These are phyloP conservation scores for Pestalotiopsis sp. DNA, from an alignment of 2,329 filamentous ascomycete genomes.

Conservation along the genomic window DNA sequence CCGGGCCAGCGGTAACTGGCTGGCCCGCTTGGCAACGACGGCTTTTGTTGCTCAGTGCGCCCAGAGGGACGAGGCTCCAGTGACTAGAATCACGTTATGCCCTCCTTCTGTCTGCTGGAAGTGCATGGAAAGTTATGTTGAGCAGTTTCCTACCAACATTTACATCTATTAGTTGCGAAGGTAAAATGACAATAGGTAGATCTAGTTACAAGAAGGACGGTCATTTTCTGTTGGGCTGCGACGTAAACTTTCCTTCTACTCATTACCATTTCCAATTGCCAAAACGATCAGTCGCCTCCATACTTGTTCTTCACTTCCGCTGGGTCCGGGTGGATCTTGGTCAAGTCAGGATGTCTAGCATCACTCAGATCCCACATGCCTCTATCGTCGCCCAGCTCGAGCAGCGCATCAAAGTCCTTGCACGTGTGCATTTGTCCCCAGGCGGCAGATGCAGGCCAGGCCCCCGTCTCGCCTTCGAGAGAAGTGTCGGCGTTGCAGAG, in stretches of 20 bases:
- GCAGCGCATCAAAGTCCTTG: not conserved
- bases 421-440: not conserved
- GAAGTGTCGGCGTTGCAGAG: not conserved
- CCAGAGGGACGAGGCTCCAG: too few species aligned
- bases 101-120: not conserved
- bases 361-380: not conserved
- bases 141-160: too few species aligned
- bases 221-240: too few species aligned
- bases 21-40: not conserved
- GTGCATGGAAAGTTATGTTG: not conserved
- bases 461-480: not conserved
- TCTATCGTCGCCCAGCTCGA: not conserved
- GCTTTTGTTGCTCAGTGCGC: not conserved
- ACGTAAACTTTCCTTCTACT: too few species aligned
- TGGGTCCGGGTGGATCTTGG: not conserved
- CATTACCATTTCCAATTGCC: too few species aligned
- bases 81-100: not conserved
- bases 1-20: not conserved
- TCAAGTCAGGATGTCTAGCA: not conserved
- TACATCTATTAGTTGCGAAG: too few species aligned
- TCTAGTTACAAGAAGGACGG: too few species aligned
- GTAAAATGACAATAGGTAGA: too few species aligned
- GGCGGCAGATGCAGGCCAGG: not conserved
- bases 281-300: not conserved
- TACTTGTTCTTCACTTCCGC: not conserved